Evolutionary conservation across 23 red algal genomes (phyloP), one percentile per base, ranked within the genome.

Genomic region (Gracilaria vermiculophylla): DNA sequence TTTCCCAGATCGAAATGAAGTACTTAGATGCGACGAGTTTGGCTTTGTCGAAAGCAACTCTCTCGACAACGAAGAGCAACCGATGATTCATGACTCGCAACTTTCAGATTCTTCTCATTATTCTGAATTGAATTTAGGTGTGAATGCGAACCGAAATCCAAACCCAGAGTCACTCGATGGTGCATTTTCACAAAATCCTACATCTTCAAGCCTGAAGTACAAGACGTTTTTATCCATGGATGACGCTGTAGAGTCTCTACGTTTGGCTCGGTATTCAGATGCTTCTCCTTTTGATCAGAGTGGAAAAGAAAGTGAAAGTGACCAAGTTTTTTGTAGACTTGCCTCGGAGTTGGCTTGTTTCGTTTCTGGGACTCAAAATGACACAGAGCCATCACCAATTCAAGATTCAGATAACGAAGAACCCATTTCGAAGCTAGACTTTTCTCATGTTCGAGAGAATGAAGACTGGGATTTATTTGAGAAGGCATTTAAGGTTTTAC

Each of bases 161-260:
- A 12, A 8, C 25, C 0, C 17, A 12, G 20, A 7, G 23, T 48
- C 67, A 42, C 67, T 20, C 6, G 16, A 44, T 17, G 10, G 16
- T 28, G n/a, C 14, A 45, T 10, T 32, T 24, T 64, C 21, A 16
- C 3, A 2, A 35, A 13, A 64, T 32, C 12, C 58, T 28, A 64
- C 32, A 34, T 17, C 29, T 15, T 35, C 28, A 12, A 64, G 5
- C 14, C 58, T 9, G 24, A 73, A 73, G 37, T 44, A 37, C 67
- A 45, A 23, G 37, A 28, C 44, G 9, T 20, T 73, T 2, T 48
- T 73, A 47, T 20, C 32, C 21, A 45, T 73, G 67, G n/a, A 48
- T 28, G 67, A 73, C 23, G 67, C 67, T 73, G 67, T 73, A 27
- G 67, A 47, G 15, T 28, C 67, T 28, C 40, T 42, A 45, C 67